Evolutionary conservation across 148 eudicot species (phyloP).

Genomic region (Cornus florida): DNA sequence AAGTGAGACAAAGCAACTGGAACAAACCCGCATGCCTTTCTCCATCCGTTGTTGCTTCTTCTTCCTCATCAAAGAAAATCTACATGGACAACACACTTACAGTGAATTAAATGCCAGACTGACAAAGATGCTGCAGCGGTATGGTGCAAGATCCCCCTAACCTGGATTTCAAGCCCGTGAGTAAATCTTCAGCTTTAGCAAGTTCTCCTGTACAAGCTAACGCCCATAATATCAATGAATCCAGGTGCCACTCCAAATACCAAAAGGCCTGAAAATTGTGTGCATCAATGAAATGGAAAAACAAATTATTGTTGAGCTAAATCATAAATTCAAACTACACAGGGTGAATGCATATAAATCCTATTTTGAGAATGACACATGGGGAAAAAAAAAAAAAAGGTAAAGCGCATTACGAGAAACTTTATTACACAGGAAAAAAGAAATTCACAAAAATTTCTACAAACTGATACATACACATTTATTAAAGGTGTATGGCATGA

Average conservation of each 20-base stretch:
- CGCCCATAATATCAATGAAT: slow-evolving; percentile 74
- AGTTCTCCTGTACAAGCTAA: slow-evolving; percentile 45
- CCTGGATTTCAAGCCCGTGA: slow-evolving; percentile 64
- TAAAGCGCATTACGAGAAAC: not conserved
- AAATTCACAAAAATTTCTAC: not conserved
- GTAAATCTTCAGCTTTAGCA: slow-evolving; percentile 57
- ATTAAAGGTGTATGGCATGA: too few relatives aligned
- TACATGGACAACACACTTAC: slow-evolving; percentile 19
- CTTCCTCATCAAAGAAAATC: slow-evolving; percentile 65
- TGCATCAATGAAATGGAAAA: not conserved
- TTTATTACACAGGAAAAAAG: not conserved
- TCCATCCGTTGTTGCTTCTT: slow-evolving; percentile 63
- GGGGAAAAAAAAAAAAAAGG: not conserved
- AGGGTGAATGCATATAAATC: not conserved
- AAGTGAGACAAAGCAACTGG: slow-evolving; percentile 1
- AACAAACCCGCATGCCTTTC: slow-evolving; percentile 66
- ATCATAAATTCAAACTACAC: not conserved
- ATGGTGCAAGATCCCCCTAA: slow-evolving; percentile 5
- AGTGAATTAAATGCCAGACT: not conserved
- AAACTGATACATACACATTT: too few relatives aligned
- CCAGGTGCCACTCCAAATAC: slow-evolving; percentile 88
- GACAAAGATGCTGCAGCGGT: not conserved
- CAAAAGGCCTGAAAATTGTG: slow-evolving; percentile 44
- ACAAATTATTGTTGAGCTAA: not conserved
- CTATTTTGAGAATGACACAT: not conserved